Base-by-base conservation (phyloP, 352 stramenopile species). In the Pythium inflatum region DNA sequence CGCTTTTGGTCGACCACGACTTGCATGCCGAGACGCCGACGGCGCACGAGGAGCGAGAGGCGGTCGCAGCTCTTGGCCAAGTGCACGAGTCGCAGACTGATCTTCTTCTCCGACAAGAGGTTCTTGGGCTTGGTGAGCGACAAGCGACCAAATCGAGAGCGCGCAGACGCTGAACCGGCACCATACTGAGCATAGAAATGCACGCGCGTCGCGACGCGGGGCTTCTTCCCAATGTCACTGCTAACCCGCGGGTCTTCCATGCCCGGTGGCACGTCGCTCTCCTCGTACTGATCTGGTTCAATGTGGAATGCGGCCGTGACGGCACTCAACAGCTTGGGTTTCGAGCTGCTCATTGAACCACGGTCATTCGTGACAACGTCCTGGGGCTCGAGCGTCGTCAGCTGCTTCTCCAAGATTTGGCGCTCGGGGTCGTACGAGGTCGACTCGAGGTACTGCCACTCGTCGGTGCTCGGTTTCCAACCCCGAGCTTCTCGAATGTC, bases 1-100 rank as follows among this genome's bases (percentile, higher is more conserved):
- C 28, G 43, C 18, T 53, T 59, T 24, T 71, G 74, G 48, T 78
- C 66, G 5, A 87, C 63, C 16, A 91, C 71, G n/a, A 75, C 70
- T 62, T 92, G 83, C 5, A 73, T 68, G 18, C 80, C 82, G 36
- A 92, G 78, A 5, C 84, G 82, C 0, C 82, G 84, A 11, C 82
- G 71, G 5, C 80, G 78, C 30, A 92, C 75, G 4, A 89, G 53
- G 12, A 75, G 70, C 6, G 78, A 72, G 7, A 91, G 60, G 1
- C 72, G 73, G 27, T 49, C 38, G 31, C 66, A 71, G 36, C 56
- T 65, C 18, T 45, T 30, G 5, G 70, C 70, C 54, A 76, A 57
- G 28, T 48, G 46, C 6, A 76, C n/a, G 20, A 76, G 59, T 3
- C 70, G 62, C 0, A 12, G 36, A 38, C 72, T 69, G 63, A 70